Percentiles rank a stretch among this genome's conserved stretches.
Conservation (phyloP, 257 asterid species). For the Solanum dulcamara region DNA sequence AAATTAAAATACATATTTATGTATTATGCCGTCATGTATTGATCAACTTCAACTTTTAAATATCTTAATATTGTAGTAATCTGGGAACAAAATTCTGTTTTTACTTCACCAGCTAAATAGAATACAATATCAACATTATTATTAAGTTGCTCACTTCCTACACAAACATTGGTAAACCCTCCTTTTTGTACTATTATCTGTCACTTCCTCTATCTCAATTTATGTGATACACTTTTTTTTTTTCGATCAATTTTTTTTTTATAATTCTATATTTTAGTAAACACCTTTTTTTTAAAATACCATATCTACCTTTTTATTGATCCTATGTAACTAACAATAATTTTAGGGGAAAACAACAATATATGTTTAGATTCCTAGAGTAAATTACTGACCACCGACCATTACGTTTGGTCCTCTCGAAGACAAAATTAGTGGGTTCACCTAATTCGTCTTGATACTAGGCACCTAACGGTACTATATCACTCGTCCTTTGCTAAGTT, state of each 20-base stretch:
- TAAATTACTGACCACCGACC: not conserved
- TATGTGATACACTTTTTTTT: not conserved
- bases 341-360: not conserved
- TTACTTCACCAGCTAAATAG: not conserved
- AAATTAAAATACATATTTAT: too few species aligned
- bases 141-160: not conserved
- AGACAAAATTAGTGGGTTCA: not conserved
- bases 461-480: not conserved
- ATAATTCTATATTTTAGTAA: too few species aligned
- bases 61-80: not conserved
- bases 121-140: not conserved
- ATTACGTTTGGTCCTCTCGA: not conserved
- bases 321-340: not conserved
- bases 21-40: too few species aligned
- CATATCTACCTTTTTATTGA: not conserved
- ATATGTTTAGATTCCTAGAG: not conserved
- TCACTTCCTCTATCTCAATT: too few species aligned
- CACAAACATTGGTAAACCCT: not conserved
- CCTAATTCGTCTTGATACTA: not conserved
- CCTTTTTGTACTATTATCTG: not conserved
- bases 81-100: not conserved
- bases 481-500: not conserved
- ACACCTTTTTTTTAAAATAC: not conserved
- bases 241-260: too few species aligned
- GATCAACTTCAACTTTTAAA: too few species aligned